These are phyloP conservation scores for Stagonosporopsis cucurbitacearum DNA, from an alignment of 2,329 filamentous ascomycete genomes.

Conservation along the genomic window DNA sequence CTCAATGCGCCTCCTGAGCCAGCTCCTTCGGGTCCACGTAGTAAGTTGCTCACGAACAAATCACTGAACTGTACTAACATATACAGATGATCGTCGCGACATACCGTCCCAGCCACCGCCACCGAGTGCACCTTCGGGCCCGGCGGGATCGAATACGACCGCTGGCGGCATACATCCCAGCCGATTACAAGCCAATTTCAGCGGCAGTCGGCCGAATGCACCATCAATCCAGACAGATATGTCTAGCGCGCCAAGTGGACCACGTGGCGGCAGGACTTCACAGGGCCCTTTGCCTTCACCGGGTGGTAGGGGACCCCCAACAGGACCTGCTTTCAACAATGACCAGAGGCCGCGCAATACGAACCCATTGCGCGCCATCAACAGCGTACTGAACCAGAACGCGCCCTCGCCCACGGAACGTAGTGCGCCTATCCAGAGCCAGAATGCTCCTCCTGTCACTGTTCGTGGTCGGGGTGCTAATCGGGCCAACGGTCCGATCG, in stretches of 20 bases:
- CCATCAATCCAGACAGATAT: constrained; percentile 43
- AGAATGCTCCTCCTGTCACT: constrained; percentile 30
- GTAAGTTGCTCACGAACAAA: constrained; percentile 40
- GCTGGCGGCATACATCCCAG: constrained; percentile 61
- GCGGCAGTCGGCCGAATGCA: constrained; percentile 5
- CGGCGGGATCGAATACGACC: constrained; percentile 38
- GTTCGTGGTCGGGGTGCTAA: constrained; percentile 43
- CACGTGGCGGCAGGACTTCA: constrained; percentile 37
- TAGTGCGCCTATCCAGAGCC: constrained; percentile 21
- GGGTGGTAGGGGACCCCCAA: constrained; percentile 40
- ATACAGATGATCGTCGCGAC: constrained; percentile 36
- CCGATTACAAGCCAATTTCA: constrained; percentile 50
- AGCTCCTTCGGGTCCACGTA: constrained; percentile 62
- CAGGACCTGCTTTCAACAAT: constrained; percentile 39
- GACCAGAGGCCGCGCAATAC: constrained; percentile 36
- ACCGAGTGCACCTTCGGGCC: constrained; percentile 43
- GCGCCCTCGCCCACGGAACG: constrained; percentile 29
- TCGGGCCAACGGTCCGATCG: constrained; percentile 33
- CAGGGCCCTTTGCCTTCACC: constrained; percentile 38
- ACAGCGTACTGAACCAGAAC: constrained; percentile 39
- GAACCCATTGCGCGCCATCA: constrained; percentile 35
- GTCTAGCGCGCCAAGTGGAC: constrained; percentile 44
- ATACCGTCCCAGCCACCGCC: constrained; percentile 33
- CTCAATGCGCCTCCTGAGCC: constrained; percentile 57
- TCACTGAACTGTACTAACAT: constrained; percentile 8